Evolutionary conservation across 2,329 filamentous ascomycete genomes (phyloP).

Genomic region (Exophiala sp.): DNA sequence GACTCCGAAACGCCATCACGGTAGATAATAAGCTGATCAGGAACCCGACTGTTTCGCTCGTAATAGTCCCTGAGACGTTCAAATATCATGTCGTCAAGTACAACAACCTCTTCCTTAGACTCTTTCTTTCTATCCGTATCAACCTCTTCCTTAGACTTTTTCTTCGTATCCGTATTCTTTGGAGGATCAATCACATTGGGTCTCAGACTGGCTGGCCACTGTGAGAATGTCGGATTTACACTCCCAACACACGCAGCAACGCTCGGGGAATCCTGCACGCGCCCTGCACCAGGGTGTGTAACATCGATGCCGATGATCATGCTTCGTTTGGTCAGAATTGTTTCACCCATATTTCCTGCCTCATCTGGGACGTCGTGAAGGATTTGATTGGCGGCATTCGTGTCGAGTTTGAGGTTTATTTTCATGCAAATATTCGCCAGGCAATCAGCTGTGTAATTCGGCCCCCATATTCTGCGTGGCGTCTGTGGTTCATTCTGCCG

Average conservation of each 20-base stretch:
- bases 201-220: slow-evolving; percentile 70
- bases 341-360: too few relatives aligned
- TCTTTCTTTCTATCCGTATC: slow-evolving; percentile 43
- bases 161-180: slow-evolving; percentile 32
- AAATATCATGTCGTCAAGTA: slow-evolving; percentile 60
- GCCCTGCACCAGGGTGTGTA: slow-evolving; percentile 74
- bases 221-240: slow-evolving; percentile 63
- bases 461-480: background rate
- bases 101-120: slow-evolving; percentile 65
- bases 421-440: slow-evolving; percentile 71
- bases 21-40: slow-evolving; percentile 76
- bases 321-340: slow-evolving; percentile 57
- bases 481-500: too few relatives aligned
- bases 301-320: slow-evolving; percentile 90
- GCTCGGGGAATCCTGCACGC: slow-evolving; percentile 57
- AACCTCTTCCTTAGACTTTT: slow-evolving; percentile 67
- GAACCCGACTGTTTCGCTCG: slow-evolving; percentile 49
- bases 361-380: slow-evolving; percentile 38
- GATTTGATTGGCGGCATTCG: slow-evolving; percentile 59
- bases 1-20: slow-evolving; percentile 86
- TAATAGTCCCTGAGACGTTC: slow-evolving; percentile 64
- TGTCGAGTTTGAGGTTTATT: slow-evolving; percentile 76
- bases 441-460: slow-evolving; percentile 37
- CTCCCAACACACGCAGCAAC: slow-evolving; percentile 79
- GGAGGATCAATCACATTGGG: slow-evolving; percentile 38